A percentile compares a stretch with the other conserved stretches of the same genome.
These are phyloP conservation scores for Hyphodiscus hymeniophilus DNA, from an alignment of 495 filamentous ascomycete genomes.

Conservation along the genomic window DNA sequence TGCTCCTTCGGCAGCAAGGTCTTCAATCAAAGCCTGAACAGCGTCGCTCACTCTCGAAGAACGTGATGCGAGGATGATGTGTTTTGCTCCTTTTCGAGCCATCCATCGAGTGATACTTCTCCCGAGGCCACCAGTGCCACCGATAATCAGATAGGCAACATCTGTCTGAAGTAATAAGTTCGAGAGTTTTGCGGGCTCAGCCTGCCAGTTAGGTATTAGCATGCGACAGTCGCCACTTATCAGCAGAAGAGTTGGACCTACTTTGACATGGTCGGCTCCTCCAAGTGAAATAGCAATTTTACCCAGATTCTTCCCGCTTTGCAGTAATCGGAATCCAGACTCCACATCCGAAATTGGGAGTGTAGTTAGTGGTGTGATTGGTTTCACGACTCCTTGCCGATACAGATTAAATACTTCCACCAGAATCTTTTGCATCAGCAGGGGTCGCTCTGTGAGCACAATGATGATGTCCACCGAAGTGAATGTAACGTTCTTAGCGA, in stretches of 20 bases:
- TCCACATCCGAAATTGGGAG: constrained; percentile 33
- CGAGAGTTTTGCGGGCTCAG: not conserved
- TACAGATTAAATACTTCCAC: constrained; percentile 15
- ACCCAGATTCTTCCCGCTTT: constrained; percentile 42
- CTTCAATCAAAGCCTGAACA: constrained; percentile 13
- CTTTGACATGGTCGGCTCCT: not conserved
- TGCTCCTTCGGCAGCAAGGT: constrained; percentile 14
- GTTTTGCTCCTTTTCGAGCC: constrained; percentile 46
- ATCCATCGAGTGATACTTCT: constrained; percentile 54
- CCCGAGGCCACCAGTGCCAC: constrained; percentile 58
- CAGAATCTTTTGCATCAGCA: not conserved
- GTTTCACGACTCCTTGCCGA: constrained; percentile 9
- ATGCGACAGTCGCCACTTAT: not conserved
- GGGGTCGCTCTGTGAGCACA: not conserved
- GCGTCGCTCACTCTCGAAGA: constrained; percentile 29
- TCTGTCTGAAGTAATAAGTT: constrained; percentile 16
- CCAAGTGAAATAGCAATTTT: constrained; percentile 37
- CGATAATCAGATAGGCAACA: constrained; percentile 51
- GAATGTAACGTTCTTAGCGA: constrained; percentile 25
- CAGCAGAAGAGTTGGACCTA: not conserved
- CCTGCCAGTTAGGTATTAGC: not conserved
- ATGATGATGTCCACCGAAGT: constrained; percentile 27
- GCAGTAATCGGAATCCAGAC: constrained; percentile 38
- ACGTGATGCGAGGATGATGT: constrained; percentile 52
- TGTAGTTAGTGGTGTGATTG: constrained; percentile 23